Evolutionary conservation across 2,329 filamentous ascomycete genomes (phyloP).

Genomic region (Botrytis elliptica): DNA sequence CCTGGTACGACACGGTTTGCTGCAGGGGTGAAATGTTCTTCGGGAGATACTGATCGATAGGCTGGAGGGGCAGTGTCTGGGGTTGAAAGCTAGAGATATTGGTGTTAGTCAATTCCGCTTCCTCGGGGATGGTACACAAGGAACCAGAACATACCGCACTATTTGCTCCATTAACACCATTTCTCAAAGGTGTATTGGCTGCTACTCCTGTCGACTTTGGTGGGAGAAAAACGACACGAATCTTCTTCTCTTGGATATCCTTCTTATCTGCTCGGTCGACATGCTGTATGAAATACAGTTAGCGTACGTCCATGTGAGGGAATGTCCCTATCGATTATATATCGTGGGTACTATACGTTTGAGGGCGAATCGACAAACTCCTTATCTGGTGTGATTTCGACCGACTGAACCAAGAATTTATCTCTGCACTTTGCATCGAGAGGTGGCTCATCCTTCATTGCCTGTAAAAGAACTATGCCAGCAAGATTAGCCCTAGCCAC

Average conservation of each 20-base stretch:
- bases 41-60: constrained; percentile 56
- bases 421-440: constrained; percentile 87
- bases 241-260: constrained; percentile 88
- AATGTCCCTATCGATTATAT: neutral
- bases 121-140: constrained; percentile 1
- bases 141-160: constrained; percentile 28
- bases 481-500: constrained; percentile 23
- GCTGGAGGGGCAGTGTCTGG: constrained; percentile 43
- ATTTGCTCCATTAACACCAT: constrained; percentile 32
- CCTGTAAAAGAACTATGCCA: constrained; percentile 79
- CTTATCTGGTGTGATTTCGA: constrained; percentile 77
- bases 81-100: constrained; percentile 25
- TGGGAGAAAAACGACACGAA: constrained; percentile 81
- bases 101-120: constrained; percentile 3
- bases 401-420: constrained; percentile 96
- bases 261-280: constrained; percentile 73
- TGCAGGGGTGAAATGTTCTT: constrained; percentile 38
- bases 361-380: constrained; percentile 77
- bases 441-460: constrained; percentile 94
- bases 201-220: constrained; percentile 48
- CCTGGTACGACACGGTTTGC: constrained; percentile 34
- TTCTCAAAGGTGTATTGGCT: constrained; percentile 35
- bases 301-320: neutral
- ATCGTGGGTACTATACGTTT: constrained; percentile 63
- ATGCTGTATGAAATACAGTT: constrained; percentile 57